Evolutionary conservation across 805 yeast genomes (phyloP).

Genomic region (Zygosaccharomyces siamensis): DNA sequence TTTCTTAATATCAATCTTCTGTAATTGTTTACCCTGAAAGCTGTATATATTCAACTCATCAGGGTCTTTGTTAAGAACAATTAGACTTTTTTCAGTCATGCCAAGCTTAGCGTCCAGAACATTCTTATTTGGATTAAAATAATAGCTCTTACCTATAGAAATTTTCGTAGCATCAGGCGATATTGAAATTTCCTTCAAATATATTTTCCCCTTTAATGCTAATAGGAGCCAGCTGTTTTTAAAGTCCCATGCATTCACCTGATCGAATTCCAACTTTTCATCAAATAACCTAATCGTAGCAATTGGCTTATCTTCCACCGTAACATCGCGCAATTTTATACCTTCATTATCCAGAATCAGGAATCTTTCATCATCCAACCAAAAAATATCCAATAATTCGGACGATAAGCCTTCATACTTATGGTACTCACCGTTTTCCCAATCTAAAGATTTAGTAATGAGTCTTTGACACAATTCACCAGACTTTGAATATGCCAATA

Average conservation of each 20-base stretch:
- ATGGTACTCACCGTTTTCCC: slow-evolving; percentile 13
- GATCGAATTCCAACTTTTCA: slow-evolving; percentile 10
- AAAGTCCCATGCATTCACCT: slow-evolving; percentile 23
- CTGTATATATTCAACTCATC: slow-evolving; percentile 25
- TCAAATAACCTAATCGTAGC: slow-evolving; percentile 14
- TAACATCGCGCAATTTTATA: slow-evolving; percentile 18
- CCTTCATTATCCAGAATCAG: slow-evolving; percentile 21
- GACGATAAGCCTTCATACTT: slow-evolving; percentile 16
- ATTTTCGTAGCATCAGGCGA: slow-evolving; percentile 8
- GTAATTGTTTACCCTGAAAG: slow-evolving; percentile 28
- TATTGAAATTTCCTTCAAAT: slow-evolving; percentile 8
- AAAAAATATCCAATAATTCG: slow-evolving; percentile 20
- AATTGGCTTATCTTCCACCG: slow-evolving; percentile 12
- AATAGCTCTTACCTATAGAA: slow-evolving; percentile 13
- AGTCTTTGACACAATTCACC: slow-evolving; percentile 15
- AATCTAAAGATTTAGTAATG: slow-evolving; percentile 13
- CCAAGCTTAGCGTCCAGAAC: slow-evolving; percentile 26
- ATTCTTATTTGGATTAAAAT: slow-evolving; percentile 8
- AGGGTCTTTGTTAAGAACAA: slow-evolving; percentile 22
- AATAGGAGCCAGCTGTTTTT: slow-evolving; percentile 30
- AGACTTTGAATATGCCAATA: slow-evolving; percentile 9
- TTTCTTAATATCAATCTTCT: slow-evolving; percentile 21
- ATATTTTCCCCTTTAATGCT: slow-evolving; percentile 12
- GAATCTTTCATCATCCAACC: slow-evolving; percentile 23
- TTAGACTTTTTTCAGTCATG: slow-evolving; percentile 33